A percentile compares a stretch with the other conserved stretches of the same genome.
phyloP scores from a whole-genome alignment of 2,329 filamentous ascomycete genomes.

The Fusarium decemcellulare region DNA sequence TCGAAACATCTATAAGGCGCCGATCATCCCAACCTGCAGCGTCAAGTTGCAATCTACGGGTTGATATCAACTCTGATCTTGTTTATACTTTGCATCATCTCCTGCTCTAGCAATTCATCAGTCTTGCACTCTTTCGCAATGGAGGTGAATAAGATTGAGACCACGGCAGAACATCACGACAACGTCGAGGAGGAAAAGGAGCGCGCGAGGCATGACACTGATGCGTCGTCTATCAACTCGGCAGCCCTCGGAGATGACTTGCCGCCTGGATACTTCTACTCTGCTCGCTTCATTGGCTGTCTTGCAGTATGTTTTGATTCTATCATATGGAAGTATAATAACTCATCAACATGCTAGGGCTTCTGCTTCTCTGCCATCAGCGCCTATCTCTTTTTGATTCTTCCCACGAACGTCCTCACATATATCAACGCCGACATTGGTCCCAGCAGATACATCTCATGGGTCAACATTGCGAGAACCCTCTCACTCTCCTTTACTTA shows the following conservation, averaged over 20 bases:
- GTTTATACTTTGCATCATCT: background rate
- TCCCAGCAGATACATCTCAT: constrained; percentile 52
- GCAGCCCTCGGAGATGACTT: constrained; percentile 53
- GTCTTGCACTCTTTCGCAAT: constrained; percentile 1
- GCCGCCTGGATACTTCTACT: constrained; percentile 55
- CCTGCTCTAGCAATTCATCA: too few species aligned
- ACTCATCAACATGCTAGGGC: constrained; percentile 41
- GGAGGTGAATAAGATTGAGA: constrained; percentile 38
- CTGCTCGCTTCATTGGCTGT: constrained; percentile 51
- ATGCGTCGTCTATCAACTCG: constrained; percentile 52
- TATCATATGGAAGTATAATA: background rate
- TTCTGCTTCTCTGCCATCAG: constrained; percentile 56
- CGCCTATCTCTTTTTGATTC: constrained; percentile 54
- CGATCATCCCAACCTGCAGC: constrained; percentile 13
- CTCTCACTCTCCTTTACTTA: constrained; percentile 54
- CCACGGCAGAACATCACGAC: constrained; percentile 28
- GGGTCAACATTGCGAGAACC: constrained; percentile 55
- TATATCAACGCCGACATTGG: constrained; percentile 56
- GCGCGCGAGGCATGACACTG: constrained; percentile 27
- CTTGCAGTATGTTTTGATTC: constrained; percentile 46
- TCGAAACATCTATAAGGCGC: constrained; percentile 21
- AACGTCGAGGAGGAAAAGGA: constrained; percentile 35
- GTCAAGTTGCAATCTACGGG: background rate
- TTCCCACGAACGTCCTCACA: constrained; percentile 55
- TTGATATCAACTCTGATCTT: background rate